Evolutionary conservation across 257 asterid genomes (phyloP).

Genomic region (Solanum chiquidenum): DNA sequence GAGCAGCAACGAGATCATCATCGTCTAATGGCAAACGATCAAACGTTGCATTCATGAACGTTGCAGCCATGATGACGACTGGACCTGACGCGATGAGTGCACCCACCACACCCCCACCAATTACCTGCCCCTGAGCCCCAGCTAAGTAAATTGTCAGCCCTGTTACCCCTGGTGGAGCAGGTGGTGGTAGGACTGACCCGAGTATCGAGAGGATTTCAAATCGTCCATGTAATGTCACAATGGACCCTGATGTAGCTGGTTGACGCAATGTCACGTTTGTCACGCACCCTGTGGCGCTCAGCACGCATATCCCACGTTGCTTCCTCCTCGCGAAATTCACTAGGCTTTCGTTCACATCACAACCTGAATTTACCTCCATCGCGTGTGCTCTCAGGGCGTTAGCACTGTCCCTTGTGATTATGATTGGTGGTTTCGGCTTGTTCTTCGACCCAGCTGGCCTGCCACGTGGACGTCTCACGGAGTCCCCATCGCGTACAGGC

Average conservation of each 20-base stretch:
- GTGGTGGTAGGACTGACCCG: slow-evolving; percentile 82
- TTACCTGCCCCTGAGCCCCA: slow-evolving; percentile 87
- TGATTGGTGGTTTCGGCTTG: slow-evolving; percentile 92
- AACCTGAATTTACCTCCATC: slow-evolving; percentile 68
- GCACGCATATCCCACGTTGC: slow-evolving; percentile 67
- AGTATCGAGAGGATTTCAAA: slow-evolving; percentile 70
- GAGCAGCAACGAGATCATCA: slow-evolving; percentile 23
- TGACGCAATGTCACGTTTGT: slow-evolving; percentile 73
- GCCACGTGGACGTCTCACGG: slow-evolving; percentile 65
- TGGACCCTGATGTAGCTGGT: slow-evolving; percentile 63
- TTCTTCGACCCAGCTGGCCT: slow-evolving; percentile 89
- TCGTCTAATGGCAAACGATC: slow-evolving; percentile 73
- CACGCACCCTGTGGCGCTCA: slow-evolving; percentile 78
- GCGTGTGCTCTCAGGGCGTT: slow-evolving; percentile 82
- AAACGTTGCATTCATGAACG: slow-evolving; percentile 69
- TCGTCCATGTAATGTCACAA: slow-evolving; percentile 73
- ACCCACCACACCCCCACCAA: slow-evolving; percentile 80
- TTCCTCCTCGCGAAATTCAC: slow-evolving; percentile 44
- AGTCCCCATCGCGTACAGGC: slow-evolving; percentile 15
- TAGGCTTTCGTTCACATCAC: slow-evolving; percentile 61
- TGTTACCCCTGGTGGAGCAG: slow-evolving; percentile 75
- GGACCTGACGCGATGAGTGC: slow-evolving; percentile 85
- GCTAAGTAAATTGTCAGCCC: slow-evolving; percentile 73
- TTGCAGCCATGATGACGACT: slow-evolving; percentile 87
- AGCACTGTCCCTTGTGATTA: slow-evolving; percentile 79